phyloP scores from a whole-genome alignment of 2,329 filamentous ascomycete genomes.

The Parastagonospora nodorum region DNA sequence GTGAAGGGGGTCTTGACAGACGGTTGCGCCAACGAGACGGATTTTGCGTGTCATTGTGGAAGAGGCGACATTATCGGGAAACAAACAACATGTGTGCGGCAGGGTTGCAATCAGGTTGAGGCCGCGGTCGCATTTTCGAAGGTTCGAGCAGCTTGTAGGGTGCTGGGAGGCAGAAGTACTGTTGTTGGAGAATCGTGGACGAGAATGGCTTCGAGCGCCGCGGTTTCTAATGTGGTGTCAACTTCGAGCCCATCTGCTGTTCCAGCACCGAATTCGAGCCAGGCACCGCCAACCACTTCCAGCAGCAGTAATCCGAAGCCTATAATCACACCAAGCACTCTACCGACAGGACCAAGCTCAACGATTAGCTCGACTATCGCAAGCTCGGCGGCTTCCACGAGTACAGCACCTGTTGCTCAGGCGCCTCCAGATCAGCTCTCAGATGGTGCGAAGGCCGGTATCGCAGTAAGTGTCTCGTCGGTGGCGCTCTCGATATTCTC shows the following conservation, averaged over 20 bases:
- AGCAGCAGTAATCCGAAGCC: background rate
- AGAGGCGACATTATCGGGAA: conserved; percentile 10
- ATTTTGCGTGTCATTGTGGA: conserved; percentile 27
- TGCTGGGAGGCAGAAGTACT: background rate
- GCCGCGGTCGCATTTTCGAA: conserved; percentile 11
- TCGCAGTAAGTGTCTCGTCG: conserved; percentile 19
- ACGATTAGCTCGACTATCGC: background rate
- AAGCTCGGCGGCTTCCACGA: conserved; percentile 10
- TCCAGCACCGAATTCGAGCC: background rate
- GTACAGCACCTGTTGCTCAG: conserved; percentile 14
- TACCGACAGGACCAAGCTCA: background rate
- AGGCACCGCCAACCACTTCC: background rate
- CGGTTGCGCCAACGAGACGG: conserved; percentile 20
- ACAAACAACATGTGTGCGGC: conserved; percentile 13
- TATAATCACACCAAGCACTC: background rate
- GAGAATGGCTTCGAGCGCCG: background rate
- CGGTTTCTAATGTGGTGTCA: background rate
- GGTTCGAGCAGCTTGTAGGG: conserved; percentile 6
- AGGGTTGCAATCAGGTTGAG: conserved; percentile 10
- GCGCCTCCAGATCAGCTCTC: conserved; percentile 18
- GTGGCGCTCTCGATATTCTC: conserved; percentile 18
- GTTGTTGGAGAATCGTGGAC: background rate
- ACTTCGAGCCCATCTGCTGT: background rate
- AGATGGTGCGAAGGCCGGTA: conserved; percentile 28
- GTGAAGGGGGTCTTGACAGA: conserved; percentile 19